phyloP scores from a whole-genome alignment of 495 filamentous ascomycete genomes.

The Cercophora samala region DNA sequence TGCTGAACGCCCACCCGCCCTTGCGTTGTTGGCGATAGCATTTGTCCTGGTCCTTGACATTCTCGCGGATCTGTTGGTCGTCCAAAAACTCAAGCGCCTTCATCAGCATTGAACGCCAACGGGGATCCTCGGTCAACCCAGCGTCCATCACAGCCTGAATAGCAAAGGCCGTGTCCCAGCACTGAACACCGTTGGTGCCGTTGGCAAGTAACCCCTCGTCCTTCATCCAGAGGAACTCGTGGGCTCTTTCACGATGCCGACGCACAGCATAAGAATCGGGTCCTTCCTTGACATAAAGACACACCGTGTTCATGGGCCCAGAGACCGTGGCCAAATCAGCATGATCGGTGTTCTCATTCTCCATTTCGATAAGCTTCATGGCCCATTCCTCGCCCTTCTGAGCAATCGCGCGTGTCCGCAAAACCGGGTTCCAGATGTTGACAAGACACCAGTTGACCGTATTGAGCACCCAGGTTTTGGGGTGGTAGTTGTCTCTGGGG shows the following conservation, averaged over 20 bases:
- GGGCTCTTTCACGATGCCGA: constrained; percentile 72
- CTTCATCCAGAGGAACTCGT: constrained; percentile 91
- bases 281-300: constrained; percentile 79
- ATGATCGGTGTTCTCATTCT: constrained; percentile 89
- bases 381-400: constrained; percentile 71
- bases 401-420: constrained; percentile 57
- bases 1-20: constrained; percentile 95
- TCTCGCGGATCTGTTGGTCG: constrained; percentile 83
- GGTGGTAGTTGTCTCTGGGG: constrained; percentile 82
- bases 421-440: constrained; percentile 71
- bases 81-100: constrained; percentile 86
- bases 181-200: constrained; percentile 94
- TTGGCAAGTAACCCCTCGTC: constrained; percentile 90
- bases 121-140: constrained; percentile 70
- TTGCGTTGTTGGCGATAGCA: constrained; percentile 92
- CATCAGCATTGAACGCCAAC: constrained; percentile 78
- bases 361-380: constrained; percentile 67
- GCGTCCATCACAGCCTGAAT: constrained; percentile 79
- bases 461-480: constrained; percentile 81
- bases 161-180: constrained; percentile 89
- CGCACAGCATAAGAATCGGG: constrained; percentile 70
- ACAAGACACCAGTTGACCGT: constrained; percentile 70
- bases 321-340: constrained; percentile 86
- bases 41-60: constrained; percentile 69
- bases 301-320: constrained; percentile 79